Evolutionary conservation across 495 filamentous ascomycete species (phyloP), one percentile per base, ranked within the genome.

Genomic region (Neurospora africana): DNA sequence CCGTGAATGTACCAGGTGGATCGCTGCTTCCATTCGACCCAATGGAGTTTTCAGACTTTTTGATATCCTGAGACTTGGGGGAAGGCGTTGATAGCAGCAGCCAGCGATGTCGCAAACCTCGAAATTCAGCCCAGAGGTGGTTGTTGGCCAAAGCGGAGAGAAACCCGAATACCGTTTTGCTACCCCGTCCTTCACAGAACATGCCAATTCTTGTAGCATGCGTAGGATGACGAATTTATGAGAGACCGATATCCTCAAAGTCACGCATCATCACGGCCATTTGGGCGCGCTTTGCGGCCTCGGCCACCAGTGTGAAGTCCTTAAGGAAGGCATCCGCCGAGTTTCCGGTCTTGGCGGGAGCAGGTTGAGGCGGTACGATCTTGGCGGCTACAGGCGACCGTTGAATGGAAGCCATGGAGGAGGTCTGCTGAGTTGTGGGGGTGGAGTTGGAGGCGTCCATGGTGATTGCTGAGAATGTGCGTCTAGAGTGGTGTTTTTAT

Each of bases 271-370:
- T 79, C 72, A 92, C 87, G 8, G 91, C 91, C 86, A 97, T 91
- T 82, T 97, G 93, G 9, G 95, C 95, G 58, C 95, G 87, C 79
- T 97, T 97, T 69, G 93, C 95, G 4, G 95, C 95, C 82, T 98
- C 95, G n/a, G 94, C 94, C 17, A 98, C 88, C 30, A 98, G 86
- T 69, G 86, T 94, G 79, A 93, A 92, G 80, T 97, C 91, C 72
- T 89, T 87, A 69, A 94, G 82, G 79, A 91, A 93, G 76, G 86
- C 68, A 80, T 89, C 79, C 79, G 92, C 88, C 81, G 74, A 86
- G 37, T 73, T 77, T 72, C 76, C 81, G 53, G 74, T 72, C 72
- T 74, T 73, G 40, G 68, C 41, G n/a, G 77, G 73, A 65, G 74
- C 72, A 19, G 75, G 81, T n/a, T 75, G 77, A 9, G 83, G 84